Percentiles rank a stretch among this genome's conserved stretches.
Conservation (phyloP, 768 basidiomycete genomes). For the Paxillus rubicundulus region DNA sequence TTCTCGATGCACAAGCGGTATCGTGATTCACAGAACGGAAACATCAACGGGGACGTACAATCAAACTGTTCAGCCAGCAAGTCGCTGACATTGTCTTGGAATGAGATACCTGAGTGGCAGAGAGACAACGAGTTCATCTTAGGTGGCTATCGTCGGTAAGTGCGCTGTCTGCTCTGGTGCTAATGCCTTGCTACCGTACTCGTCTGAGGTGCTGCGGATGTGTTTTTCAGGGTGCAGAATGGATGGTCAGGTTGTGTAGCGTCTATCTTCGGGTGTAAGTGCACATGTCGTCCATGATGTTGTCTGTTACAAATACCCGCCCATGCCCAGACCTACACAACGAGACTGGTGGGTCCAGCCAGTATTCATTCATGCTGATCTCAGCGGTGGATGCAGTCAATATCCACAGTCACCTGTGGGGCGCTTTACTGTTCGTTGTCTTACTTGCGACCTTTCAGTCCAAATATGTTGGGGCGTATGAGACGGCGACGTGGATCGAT, state of each 20-base stretch:
- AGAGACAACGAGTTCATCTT: slow-evolving; percentile 73
- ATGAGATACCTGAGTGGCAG: slow-evolving; percentile 65
- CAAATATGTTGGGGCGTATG: slow-evolving; percentile 49
- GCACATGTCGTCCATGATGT: slow-evolving; percentile 9
- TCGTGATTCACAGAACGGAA: slow-evolving; percentile 9
- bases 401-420: slow-evolving; percentile 80
- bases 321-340: slow-evolving; percentile 64
- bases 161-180: slow-evolving; percentile 1
- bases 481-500: slow-evolving; percentile 60
- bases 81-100: slow-evolving; percentile 44
- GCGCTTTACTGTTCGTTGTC: slow-evolving; percentile 57
- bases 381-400: slow-evolving; percentile 54
- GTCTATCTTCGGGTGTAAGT: slow-evolving; percentile 69
- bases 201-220: not conserved
- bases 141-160: slow-evolving; percentile 66
- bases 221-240: slow-evolving; percentile 48
- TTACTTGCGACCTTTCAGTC: slow-evolving; percentile 53
- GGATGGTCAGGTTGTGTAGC: slow-evolving; percentile 59
- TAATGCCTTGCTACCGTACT: slow-evolving; percentile 7
- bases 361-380: slow-evolving; percentile 1
- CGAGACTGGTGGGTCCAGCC: slow-evolving; percentile 54
- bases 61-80: slow-evolving; percentile 1
- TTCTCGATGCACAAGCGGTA: slow-evolving; percentile 17
- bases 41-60: not conserved
- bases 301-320: slow-evolving; percentile 15